phyloP scores from a whole-genome alignment of 148 eudicot species.

The Fagopyrum tataricum region DNA sequence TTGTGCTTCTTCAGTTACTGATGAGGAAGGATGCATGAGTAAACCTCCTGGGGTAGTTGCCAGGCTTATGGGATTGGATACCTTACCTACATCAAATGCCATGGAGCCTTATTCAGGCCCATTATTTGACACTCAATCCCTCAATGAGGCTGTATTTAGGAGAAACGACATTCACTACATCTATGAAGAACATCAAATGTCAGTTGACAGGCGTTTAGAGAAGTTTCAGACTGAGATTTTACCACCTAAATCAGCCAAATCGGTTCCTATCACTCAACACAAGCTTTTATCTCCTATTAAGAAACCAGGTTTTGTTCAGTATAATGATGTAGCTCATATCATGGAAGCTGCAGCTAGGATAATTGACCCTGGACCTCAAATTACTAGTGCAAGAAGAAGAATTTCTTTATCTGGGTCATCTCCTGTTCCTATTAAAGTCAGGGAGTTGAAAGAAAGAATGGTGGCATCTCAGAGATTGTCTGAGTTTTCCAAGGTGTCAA shows the following conservation, averaged over 20 bases:
- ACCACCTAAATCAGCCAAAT: slow-evolving; percentile 85
- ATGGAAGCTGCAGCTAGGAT: slow-evolving; percentile 94
- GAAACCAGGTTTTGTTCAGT: slow-evolving; percentile 50
- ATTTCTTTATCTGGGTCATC: slow-evolving; percentile 37
- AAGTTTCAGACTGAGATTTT: slow-evolving; percentile 78
- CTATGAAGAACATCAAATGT: slow-evolving; percentile 31
- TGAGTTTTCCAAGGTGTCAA: slow-evolving; percentile 29
- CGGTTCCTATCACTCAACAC: slow-evolving; percentile 77
- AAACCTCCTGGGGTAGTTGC: slow-evolving; percentile 83
- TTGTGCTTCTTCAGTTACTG: slow-evolving; percentile 73
- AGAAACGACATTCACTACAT: slow-evolving; percentile 35
- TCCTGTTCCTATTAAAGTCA: slow-evolving; percentile 60
- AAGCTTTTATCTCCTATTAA: slow-evolving; percentile 92
- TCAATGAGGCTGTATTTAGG: slow-evolving; percentile 36
- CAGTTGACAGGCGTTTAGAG: slow-evolving; percentile 48
- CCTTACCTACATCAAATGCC: slow-evolving; percentile 54
- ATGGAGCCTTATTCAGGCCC: slow-evolving; percentile 53
- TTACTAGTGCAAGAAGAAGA: slow-evolving; percentile 30
- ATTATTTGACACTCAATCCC: slow-evolving; percentile 50
- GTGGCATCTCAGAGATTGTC: slow-evolving; percentile 37
- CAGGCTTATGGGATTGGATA: slow-evolving; percentile 92
- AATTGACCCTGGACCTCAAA: slow-evolving; percentile 54
- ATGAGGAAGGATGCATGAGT: slow-evolving; percentile 55
- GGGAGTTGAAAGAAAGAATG: slow-evolving; percentile 56
- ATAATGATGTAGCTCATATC: slow-evolving; percentile 65